Evolutionary conservation across 2,329 filamentous ascomycete genomes (phyloP).

Genomic region (Hypoxylon sp.): DNA sequence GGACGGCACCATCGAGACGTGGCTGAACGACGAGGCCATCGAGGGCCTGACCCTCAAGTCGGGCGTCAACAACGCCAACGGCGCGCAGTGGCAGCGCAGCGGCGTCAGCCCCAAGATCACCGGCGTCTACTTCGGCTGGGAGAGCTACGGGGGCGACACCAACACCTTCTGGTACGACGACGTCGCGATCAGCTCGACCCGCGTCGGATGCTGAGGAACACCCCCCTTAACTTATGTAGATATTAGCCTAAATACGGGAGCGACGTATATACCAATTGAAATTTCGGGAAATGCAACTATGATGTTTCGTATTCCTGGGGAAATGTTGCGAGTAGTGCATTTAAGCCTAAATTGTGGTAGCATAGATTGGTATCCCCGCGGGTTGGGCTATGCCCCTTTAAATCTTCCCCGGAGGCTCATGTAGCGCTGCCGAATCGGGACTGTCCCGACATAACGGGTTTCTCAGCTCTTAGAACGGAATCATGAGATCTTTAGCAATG

Average conservation of each 20-base stretch:
- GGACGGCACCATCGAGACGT: conserved; percentile 70
- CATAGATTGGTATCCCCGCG: conserved; percentile 10
- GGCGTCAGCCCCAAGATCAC: conserved; percentile 63
- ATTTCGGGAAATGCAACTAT: not conserved
- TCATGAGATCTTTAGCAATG: no score
- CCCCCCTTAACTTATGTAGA: conserved; percentile 10
- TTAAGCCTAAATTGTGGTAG: conserved; percentile 17
- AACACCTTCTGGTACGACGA: conserved; percentile 75
- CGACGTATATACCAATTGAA: conserved; percentile 16
- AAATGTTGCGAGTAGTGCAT: not conserved
- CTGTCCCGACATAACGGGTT: conserved; percentile 12
- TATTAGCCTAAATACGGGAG: conserved; percentile 32
- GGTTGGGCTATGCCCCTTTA: conserved; percentile 6
- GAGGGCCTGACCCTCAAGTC: conserved; percentile 62
- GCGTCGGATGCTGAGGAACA: conserved; percentile 63
- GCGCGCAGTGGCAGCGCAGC: conserved; percentile 64
- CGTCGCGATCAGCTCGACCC: conserved; percentile 60
- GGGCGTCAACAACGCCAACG: conserved; percentile 63
- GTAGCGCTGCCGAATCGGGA: conserved; percentile 23
- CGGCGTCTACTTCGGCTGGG: conserved; percentile 71
- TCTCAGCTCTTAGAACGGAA: not conserved
- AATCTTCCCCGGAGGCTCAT: conserved; percentile 21
- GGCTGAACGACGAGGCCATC: conserved; percentile 66
- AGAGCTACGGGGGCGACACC: conserved; percentile 69
- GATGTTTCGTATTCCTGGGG: not conserved